Conservation (phyloP, 129 eudicot species). For the Daucus carota region DNA sequence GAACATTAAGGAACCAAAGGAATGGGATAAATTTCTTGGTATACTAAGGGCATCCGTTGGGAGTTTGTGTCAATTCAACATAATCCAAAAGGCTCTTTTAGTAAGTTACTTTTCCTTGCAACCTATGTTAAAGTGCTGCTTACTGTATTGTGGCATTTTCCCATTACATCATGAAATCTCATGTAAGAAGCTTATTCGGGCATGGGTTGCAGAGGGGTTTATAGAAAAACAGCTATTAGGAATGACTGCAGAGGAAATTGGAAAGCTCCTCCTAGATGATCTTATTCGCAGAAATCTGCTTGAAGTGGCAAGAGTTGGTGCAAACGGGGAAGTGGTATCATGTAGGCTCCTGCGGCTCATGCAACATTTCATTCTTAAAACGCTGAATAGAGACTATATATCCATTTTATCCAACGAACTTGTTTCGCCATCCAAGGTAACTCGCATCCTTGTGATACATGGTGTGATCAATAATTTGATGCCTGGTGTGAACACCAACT, state of each 20-base stretch:
- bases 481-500: background rate
- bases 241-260: conserved; percentile 18
- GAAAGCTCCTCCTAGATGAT: conserved; percentile 7
- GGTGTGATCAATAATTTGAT: conserved; percentile 5
- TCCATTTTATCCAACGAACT: background rate
- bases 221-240: conserved; percentile 9
- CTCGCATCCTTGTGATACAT: conserved; percentile 17
- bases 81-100: conserved; percentile 13
- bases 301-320: conserved; percentile 10
- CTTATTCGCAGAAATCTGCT: conserved; percentile 13
- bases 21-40: conserved; percentile 9
- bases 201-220: conserved; percentile 20
- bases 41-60: conserved; percentile 1
- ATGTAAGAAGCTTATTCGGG: conserved; percentile 16
- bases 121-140: conserved; percentile 17
- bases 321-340: conserved; percentile 14
- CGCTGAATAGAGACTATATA: conserved; percentile 5
- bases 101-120: conserved; percentile 18
- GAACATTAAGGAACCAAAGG: conserved; percentile 1
- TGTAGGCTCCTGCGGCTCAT: conserved; percentile 11
- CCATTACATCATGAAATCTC: conserved; percentile 10
- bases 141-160: conserved; percentile 10
- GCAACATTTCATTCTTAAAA: conserved; percentile 18
- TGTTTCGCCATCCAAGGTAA: conserved; percentile 10
- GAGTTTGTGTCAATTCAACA: conserved; percentile 13